Evolutionary conservation across 2,329 filamentous ascomycete species (phyloP).

Genomic region (Cladophialophora yegresii): DNA sequence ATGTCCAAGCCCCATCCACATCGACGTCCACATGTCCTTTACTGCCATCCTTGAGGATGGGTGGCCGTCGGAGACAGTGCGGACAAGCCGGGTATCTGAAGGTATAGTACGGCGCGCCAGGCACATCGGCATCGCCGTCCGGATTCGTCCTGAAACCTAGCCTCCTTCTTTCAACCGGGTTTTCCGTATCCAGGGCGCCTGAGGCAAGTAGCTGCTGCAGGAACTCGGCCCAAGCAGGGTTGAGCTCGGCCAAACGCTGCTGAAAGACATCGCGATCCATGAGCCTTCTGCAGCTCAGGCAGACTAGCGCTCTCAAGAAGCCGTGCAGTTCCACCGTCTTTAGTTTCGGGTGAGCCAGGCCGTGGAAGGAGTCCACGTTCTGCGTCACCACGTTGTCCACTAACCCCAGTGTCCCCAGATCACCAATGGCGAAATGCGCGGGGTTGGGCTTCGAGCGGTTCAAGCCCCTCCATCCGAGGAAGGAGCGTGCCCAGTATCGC

Average conservation of each 20-base stretch:
- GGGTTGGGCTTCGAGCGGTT: conserved; percentile 76
- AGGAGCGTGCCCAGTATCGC: conserved; percentile 93
- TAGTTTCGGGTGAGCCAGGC: conserved; percentile 70
- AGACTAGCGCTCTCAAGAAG: conserved; percentile 78
- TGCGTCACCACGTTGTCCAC: conserved; percentile 83
- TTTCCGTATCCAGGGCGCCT: conserved; percentile 76
- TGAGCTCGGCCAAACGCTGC: conserved; percentile 70
- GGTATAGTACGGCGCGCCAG: conserved; percentile 80
- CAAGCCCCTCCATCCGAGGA: conserved; percentile 85
- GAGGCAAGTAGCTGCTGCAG: conserved; percentile 69
- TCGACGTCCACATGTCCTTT: conserved; percentile 68
- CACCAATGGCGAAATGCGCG: conserved; percentile 74
- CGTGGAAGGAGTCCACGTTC: conserved; percentile 95
- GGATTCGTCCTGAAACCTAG: conserved; percentile 82
- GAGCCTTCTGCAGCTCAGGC: conserved; percentile 73
- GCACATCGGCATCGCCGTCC: conserved; percentile 90
- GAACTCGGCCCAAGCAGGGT: conserved; percentile 82
- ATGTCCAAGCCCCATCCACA: conserved; percentile 74
- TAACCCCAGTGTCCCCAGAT: conserved; percentile 70
- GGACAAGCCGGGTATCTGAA: conserved; percentile 93
- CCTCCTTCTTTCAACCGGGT: conserved; percentile 67
- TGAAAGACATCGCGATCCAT: conserved; percentile 76
- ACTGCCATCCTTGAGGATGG: conserved; percentile 57
- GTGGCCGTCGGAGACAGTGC: conserved; percentile 68
- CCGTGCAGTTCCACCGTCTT: conserved; percentile 87